These are phyloP conservation scores for Pycnococcus provasolii DNA, from an alignment of 139 green algal species.

Conservation along the genomic window DNA sequence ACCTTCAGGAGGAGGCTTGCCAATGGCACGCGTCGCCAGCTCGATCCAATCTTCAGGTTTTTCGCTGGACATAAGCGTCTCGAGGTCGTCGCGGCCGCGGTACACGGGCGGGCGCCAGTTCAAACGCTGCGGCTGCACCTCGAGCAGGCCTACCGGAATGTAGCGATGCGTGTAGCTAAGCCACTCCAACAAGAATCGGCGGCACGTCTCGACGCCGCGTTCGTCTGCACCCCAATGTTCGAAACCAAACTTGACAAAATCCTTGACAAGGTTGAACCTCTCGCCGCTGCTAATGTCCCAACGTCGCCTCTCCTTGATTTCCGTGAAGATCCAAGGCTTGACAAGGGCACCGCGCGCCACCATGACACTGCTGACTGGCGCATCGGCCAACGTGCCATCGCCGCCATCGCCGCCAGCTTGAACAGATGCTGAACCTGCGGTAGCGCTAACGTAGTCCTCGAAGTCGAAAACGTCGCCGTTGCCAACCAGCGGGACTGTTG, in stretches of 20 bases:
- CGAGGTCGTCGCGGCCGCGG: conserved; percentile 60
- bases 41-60: neutral
- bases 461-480: conserved; percentile 83
- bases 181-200: conserved; percentile 93
- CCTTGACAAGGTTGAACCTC: conserved; percentile 74
- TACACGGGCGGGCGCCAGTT: conserved; percentile 58
- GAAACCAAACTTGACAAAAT: conserved; percentile 61
- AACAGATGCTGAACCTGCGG: neutral
- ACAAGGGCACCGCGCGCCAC: conserved; percentile 85
- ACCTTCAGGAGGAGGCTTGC: neutral
- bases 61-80: conserved; percentile 63
- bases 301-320: conserved; percentile 86
- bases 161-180: conserved; percentile 87
- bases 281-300: conserved; percentile 89
- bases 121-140: conserved; percentile 60
- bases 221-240: conserved; percentile 89
- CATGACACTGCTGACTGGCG: conserved; percentile 52
- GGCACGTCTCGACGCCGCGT: conserved; percentile 78
- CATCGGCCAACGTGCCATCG: conserved; percentile 29
- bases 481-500: conserved; percentile 65
- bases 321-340: conserved; percentile 96
- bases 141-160: conserved; percentile 83
- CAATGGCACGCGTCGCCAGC: neutral
- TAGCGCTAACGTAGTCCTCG: conserved; percentile 56
- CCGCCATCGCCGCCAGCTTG: too few relatives aligned